A percentile compares a stretch with the other conserved stretches of the same genome.
phyloP scores from a whole-genome alignment of 1,284 basidiomycete genomes.

The Dichomitus squalens region DNA sequence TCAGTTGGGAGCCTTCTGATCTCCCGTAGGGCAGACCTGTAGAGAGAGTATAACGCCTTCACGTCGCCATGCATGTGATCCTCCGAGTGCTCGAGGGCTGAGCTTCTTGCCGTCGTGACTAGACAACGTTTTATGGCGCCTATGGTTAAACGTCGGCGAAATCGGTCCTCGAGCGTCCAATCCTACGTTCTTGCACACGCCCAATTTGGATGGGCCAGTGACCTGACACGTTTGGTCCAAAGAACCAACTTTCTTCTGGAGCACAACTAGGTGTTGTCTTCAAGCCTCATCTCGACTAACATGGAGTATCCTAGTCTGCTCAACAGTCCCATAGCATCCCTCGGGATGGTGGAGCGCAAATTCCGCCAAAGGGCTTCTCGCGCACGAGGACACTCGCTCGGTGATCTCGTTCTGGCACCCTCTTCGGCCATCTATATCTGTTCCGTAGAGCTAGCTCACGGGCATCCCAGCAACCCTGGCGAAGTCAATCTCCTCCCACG shows the following conservation, averaged over 20 bases:
- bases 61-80: conserved; percentile 20
- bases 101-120: neutral
- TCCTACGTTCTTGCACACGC: too few species aligned
- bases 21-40: conserved; percentile 55
- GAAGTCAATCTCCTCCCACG: neutral
- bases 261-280: too few species aligned
- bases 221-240: too few species aligned
- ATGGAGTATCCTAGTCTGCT: too few species aligned
- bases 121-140: neutral
- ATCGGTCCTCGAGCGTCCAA: neutral
- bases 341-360: neutral
- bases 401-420: conserved; percentile 5
- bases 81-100: neutral
- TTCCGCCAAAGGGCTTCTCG: neutral
- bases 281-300: too few species aligned
- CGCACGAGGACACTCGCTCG: neutral
- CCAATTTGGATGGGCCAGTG: too few species aligned
- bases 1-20: conserved; percentile 54
- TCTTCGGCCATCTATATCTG: neutral
- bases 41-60: conserved; percentile 42
- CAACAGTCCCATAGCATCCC: neutral
- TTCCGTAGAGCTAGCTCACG: conserved; percentile 10
- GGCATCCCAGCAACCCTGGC: neutral
- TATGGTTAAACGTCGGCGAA: neutral
- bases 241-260: too few species aligned